Base-by-base conservation (phyloP, 1,284 basidiomycete species). In the Ceratobasidium sp. region DNA sequence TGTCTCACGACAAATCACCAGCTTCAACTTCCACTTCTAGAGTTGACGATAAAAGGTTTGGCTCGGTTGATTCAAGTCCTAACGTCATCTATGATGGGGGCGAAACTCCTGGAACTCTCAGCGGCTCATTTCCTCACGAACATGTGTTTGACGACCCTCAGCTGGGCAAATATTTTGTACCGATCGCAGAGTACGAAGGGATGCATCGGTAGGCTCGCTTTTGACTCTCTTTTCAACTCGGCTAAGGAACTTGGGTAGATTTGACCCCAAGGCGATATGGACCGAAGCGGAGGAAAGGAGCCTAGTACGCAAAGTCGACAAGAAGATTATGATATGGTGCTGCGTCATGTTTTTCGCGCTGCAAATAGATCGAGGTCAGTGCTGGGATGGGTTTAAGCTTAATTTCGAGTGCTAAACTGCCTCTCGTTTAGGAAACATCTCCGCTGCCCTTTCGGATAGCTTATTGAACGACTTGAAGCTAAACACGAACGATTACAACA, bases 371-470 rank as follows among this genome's bases (percentile, higher is more conserved):
- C 64, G 50, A 53, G 62, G 62, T 65, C n/a, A 27, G 34, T 22
- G 8, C 15, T 43, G 8, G 6, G 22, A 50, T 3, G 6, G 3
- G 7, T 5, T 20, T 17, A 13, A 31, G 12, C 32, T 35, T 34
- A 40, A 34, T 47, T 25, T 17, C 70, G 75, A 25, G 72, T 75
- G 42, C 34, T 34, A 45, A 27, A 20, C 15, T 43, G 31, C 20
- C 2, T 1, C 22, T 25, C 45, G 12, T 20, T 32, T 50, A 72
- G 56, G 75, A 75, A 89, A 89, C 73, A 75, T 90, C 58, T 78
- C 77, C n/a, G 84, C 87, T 73, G 89, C 89, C 1, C 90, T 89
- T 73, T 83, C 87, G 1, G 85, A 89, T 73, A 86, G 84, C 73
- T 82, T 92, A 73, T 80, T 92, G n/a, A 75, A 78, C 0, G 89